Base-by-base conservation (phyloP, 2,329 filamentous ascomycete genomes). In the Cercospora brassicicola region DNA sequence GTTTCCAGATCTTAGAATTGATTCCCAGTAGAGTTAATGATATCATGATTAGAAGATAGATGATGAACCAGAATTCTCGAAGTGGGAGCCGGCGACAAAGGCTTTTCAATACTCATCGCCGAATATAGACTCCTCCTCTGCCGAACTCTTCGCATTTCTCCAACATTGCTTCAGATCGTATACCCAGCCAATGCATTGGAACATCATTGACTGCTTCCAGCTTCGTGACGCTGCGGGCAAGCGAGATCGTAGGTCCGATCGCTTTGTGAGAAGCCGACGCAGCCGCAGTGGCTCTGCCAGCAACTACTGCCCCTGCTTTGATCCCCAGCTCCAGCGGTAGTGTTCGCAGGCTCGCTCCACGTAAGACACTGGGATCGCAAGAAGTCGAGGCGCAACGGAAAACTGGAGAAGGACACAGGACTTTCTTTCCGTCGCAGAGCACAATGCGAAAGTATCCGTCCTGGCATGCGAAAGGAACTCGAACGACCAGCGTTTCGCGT, bases 371-470 rank as follows among this genome's bases (percentile, higher is more conserved):
- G 6, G 68, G 68, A 20, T 67, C 65, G 15, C 28, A 36, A 13
- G 68, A 69, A 4, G 59, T 62, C 2, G 65, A 67, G 7, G 65
- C 65, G 30, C 57, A 64, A 30, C 68, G 53, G 53, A 67, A 69
- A 5, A 67, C 56, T 15, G 68, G 65, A 30, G 68, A 69, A 4
- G 68, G 68, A 55, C 68, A 67, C 28, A 69, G 42, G 2, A 67
- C 65, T 30, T 69, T 69, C n/a, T 62, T 66, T 5, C 51, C 62
- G 3, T 63, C 65, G 30, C 64, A 65, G 1, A 69, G 68, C 33
- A 69, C 68, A 31, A 69, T 61, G 3, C 68, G 57, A 28, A 69
- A 69, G 33, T 69, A 69, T 13, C 68, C 68, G 30, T 68, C 66
- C 42, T 67, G 62, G 31, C 65, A 63, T 3, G 55, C 55, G 20